Evolutionary conservation across 1,139 yeast genomes (phyloP), one percentile per base, ranked within the genome.

Genomic region (Suhomyces anneliseae): DNA sequence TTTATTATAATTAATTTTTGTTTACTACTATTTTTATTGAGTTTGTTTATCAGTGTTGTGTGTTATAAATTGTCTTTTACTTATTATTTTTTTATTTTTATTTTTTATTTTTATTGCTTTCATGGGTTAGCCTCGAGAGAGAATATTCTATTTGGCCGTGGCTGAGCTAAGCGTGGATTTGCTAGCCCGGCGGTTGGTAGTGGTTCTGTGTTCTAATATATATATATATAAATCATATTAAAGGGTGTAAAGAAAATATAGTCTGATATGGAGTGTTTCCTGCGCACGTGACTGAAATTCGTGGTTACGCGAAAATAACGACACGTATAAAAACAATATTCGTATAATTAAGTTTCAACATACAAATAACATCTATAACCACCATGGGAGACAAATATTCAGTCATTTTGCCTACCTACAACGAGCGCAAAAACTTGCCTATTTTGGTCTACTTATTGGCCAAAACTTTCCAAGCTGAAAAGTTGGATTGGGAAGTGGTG

Each of bases 331-430:
- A 48, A 39, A 33, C 43, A 38, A 15, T 4, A 19, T 19, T 19
- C 24, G 24, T 19, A 19, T 19, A 19, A 12, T n/a, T n/a, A 15
- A 19, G 10, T 5, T 6, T 19, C 27, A 34, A n/a, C 37, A 36
- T 26, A 40, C 12, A n/a, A n/a, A 8, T 36, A 34, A 12, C 36
- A 34, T 12, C 24, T 6, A 40, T 1, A 36, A 27, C 44, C 39
- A 54, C 38, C 34, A 58, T 54, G 56, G 52, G 49, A 14, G 75
- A 82, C 68, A 86, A 85, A 63, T 87, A 87, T 68, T 82, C 90
- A 9, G 87, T 87, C 38, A 86, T 87, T 58, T 74, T 87, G 51
- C 95, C 95, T 41, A 87, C 95, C 1, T 87, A 86, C 64, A 86
- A 87, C 70, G 95, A 87, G 70, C 80, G 81, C 61, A 79, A 76